Conservation (phyloP, 352 stramenopile genomes). For the Nothophytophthora sp. region DNA sequence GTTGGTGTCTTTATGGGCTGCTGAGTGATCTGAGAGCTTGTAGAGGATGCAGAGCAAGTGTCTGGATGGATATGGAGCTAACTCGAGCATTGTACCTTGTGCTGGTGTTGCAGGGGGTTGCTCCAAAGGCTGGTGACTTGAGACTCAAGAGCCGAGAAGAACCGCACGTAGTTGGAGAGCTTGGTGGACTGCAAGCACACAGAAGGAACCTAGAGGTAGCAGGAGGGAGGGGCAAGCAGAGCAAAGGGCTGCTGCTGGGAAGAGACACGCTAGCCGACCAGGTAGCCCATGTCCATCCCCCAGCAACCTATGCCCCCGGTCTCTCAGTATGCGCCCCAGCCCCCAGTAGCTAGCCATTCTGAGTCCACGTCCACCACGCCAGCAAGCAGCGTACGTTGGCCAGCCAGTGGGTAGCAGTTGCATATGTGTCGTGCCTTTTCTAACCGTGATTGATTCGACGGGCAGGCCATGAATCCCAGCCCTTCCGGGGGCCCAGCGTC, state of each 20-base stretch:
- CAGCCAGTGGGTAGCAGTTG: not conserved
- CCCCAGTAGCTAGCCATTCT: constrained; percentile 34
- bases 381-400: constrained; percentile 29
- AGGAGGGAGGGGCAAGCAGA: constrained; percentile 6
- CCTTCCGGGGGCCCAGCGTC: constrained; percentile 18
- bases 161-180: constrained; percentile 5
- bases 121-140: constrained; percentile 1
- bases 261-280: constrained; percentile 6
- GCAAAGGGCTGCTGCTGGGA: not conserved
- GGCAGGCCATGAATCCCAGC: constrained; percentile 31
- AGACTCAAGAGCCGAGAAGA: not conserved
- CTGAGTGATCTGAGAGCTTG: not conserved
- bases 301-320: constrained; percentile 74
- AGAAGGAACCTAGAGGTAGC: constrained; percentile 4
- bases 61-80: constrained; percentile 1
- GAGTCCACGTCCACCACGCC: constrained; percentile 32
- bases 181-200: constrained; percentile 1
- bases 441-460: not conserved
- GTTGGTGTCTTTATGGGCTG: not conserved
- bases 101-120: constrained; percentile 10
- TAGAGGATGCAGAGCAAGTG: constrained; percentile 20
- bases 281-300: constrained; percentile 57
- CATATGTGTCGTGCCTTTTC: constrained; percentile 2
- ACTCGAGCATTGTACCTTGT: constrained; percentile 5
- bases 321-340: constrained; percentile 68